Base-by-base conservation (phyloP, 305 asterid species). In the Fraxinus baroniana region DNA sequence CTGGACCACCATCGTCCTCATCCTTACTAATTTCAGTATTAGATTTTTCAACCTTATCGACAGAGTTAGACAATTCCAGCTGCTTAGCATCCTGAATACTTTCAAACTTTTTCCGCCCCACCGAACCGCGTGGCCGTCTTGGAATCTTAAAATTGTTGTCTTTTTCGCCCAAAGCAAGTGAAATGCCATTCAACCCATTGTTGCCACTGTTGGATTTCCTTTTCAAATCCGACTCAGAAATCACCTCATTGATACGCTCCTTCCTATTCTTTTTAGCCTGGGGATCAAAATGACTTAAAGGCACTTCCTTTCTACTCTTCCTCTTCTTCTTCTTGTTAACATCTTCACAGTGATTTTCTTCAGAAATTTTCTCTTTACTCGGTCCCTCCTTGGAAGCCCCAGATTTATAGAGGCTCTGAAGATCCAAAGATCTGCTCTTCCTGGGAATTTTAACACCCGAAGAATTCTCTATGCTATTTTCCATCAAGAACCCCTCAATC, bases 371-470 rank as follows among this genome's bases (percentile, higher is more conserved):
- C 78, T 80, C 86, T 84, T 82, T 89, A 88, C 79, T 80, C 79
- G 32, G 77, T 70, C 86, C 90, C 79, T 83, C 92, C 73, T 86
- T 85, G 66, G 87, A 90, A 82, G 77, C 88, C 89, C 88, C 89
- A 78, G 94, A 84, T 84, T 86, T 90, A 77, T 95, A 95, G 35
- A 93, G 88, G 83, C 92, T 94, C 85, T 91, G 89, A 74, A 97
- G 94, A 94, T 95, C 97, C 93, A 97, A 91, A 78, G 96, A 93
- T 83, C 92, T 92, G 78, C 90, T 91, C 90, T 87, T 95, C 94
- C 86, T 90, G 33, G 92, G 90, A 85, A 84, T 91, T 84, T 86
- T 91, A 83, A 84, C 87, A 86, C 90, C 87, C 79, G 88, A 92
- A 85, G 86, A 86, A 89, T 92, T 91, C 83, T 86, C 90, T 85